Evolutionary conservation across 2,329 filamentous ascomycete species (phyloP), one percentile per base, ranked within the genome.

Genomic region (Diatrype stigma): DNA sequence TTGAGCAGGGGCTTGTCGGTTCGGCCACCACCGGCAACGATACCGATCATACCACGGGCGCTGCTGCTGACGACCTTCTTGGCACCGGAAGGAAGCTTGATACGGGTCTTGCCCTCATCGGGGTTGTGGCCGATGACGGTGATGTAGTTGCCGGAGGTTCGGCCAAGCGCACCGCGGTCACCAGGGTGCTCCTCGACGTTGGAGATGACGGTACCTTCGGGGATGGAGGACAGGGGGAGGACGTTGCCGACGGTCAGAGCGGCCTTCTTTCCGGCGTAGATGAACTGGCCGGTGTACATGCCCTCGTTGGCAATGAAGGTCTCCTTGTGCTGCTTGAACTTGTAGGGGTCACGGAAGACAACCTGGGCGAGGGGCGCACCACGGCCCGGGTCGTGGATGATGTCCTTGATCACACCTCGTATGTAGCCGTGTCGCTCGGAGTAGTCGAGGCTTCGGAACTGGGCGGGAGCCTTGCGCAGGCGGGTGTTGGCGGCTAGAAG

Each of bases 231-330:
- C 67, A 99, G 86, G 63, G 94, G 94, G 60, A 99, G 90, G 73
- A 99, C 79, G 85, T 99, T 99, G 77, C 94, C 94, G 76, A 99
- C 87, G 71, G 89, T 97, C 72, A 99, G 85, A 64, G 87, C 82
- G 70, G 94, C 94, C 81, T 96, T 94, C 90, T 99, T 99, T 75
- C 94, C 94, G 73, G 93, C 94, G 80, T 99, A 99, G 87, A 99
- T 91, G 85, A 99, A 99, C 80, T 99, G 94, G 75, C 94, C 94
- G 65, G 94, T 96, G 90, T 97, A 99, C 92, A 97, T 96, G 82
- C 94, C 94, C 84, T 97, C 94, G 81, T 97, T 99, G 79, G 94
- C 94, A 73, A 99, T 99, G 87, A 99, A 96, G 67, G 94, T 99
- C 87, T 99, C 92, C 76, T 88, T 93, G 75, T 91, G 81, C 74